Conservation (phyloP, 768 basidiomycete genomes). For the Calocera viscosa region DNA sequence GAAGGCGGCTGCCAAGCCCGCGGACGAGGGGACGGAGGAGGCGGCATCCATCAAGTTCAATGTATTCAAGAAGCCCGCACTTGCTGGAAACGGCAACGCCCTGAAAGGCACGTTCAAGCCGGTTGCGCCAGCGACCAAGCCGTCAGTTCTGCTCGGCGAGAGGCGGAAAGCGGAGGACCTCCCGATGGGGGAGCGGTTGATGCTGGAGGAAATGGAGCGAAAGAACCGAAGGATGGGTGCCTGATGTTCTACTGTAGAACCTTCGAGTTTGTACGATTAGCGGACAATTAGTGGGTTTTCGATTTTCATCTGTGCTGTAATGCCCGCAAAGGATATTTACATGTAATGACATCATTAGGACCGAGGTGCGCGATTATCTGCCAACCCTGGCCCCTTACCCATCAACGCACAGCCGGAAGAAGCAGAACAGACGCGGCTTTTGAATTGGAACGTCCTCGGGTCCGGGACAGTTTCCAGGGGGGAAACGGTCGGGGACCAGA, state of each 20-base stretch:
- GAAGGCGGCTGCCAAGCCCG: slow-evolving; percentile 29
- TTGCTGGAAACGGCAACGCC: slow-evolving; percentile 36
- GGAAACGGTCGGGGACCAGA: no score
- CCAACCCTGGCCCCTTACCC: no score
- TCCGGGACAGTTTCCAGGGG: no score
- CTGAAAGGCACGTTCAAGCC: slow-evolving; percentile 58
- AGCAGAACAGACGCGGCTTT: no score
- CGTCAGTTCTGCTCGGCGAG: slow-evolving; percentile 22
- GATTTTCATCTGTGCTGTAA: no score
- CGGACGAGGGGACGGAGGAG: slow-evolving; percentile 20
- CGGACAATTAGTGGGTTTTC: no score
- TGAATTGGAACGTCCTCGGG: no score
- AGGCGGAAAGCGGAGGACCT: slow-evolving; percentile 40
- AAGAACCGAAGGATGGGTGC: slow-evolving; percentile 61
- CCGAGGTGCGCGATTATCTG: no score
- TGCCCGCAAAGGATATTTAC: no score
- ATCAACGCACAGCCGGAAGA: no score
- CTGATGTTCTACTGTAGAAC: background rate
- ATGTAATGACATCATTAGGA: no score
- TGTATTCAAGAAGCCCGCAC: slow-evolving; percentile 34
- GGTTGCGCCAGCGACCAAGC: slow-evolving; percentile 25
- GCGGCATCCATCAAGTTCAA: slow-evolving; percentile 45
- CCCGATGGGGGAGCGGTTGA: slow-evolving; percentile 70
- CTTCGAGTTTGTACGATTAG: background rate
- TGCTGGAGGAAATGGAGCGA: slow-evolving; percentile 81